Evolutionary conservation across 768 basidiomycete species (phyloP), one percentile per base, ranked within the genome.

Genomic region (Trametes gibbosa): DNA sequence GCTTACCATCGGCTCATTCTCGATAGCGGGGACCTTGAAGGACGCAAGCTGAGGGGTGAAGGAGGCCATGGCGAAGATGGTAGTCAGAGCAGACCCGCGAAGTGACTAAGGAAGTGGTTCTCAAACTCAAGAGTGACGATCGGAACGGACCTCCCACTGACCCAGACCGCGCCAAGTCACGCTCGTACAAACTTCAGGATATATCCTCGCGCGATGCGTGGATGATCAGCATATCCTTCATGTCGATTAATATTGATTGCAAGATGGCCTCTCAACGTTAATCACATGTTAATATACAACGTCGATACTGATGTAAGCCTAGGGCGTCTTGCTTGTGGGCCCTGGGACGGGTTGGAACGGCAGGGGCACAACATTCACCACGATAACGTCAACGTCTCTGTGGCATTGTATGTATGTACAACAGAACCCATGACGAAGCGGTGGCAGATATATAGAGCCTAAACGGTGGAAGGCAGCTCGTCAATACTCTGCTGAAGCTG

Each of bases 1-100:
- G 37, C 66, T 66, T 66, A 92, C 92, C 90, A 98, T 89, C 41
- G 92, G 90, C 75, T 98, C 97, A 86, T 99, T 99, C 56, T 89
- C 82, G 69, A 95, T 79, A 23, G 74, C 78, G 21, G 96, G 96
- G 57, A 93, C 83, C 70, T 87, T 89, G 85, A 95, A 97, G 4
- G 84, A 66, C 19, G 91, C 94, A 47, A 96, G 86, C 68, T 90
- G 89, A 47, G 90, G 84, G 55, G 80, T 81, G 41, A 50, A 62
- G 23, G 43, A 16, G 35, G 83, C 69, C 87, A 88, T 89, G 56
- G 59, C 64, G 46, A 62, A 63, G 59, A 59, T 65, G 69, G 67
- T 77, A 68, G 69, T 68, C 65, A 24, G 21, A 21, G 43, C 43
- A 45, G 43, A 45, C 21, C 41, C 24, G 21, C 43, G 43, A 45